Evolutionary conservation across 2,329 filamentous ascomycete genomes (phyloP), one percentile per base, ranked within the genome.

Genomic region (Ophiostoma populinum): DNA sequence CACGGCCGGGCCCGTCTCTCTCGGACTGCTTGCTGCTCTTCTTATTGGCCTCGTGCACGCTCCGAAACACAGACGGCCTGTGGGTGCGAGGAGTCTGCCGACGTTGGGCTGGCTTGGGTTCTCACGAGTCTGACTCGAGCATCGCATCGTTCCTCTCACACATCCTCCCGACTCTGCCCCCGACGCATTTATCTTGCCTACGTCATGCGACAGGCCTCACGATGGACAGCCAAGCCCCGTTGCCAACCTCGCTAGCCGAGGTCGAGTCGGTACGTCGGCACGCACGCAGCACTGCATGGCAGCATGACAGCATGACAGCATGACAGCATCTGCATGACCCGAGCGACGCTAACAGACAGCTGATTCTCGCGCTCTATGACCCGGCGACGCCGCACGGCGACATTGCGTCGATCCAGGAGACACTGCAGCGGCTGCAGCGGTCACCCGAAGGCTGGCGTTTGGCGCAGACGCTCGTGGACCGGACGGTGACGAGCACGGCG

Each of bases 361-460:
- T 72, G 42, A 62, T 73, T 30, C 50, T 62, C 39, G 59, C 62
- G 8, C 55, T 73, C 6, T 73, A 73, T 45, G 54, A 63, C 38
- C 65, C 65, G 6, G 35, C 32, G 21, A 65, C 62, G 22, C 38
- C 58, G 1, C 61, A 65, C 26, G 55, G 61, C 22, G 53, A 52
- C 15, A 62, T 72, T 34, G 51, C 59, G 9, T 55, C 53, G 15
- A 64, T 65, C 32, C 81, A 95, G 51, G 73, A 80, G 38, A 71
- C 76, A 11, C 62, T 98, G 11, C 81, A 90, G 42, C 63, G 65
- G 18, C 60, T 94, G 13, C 90, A 95, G 51, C 73, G 73, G 45
- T 80, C 82, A 3, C 63, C 75, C 2, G 66, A 81, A 47, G 87
- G 85, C 36, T 98, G 90, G 90, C 67, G 79, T 37, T 65, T 94